phyloP scores from a whole-genome alignment of 2,329 filamentous ascomycete genomes.

The Microcera coccophila region DNA sequence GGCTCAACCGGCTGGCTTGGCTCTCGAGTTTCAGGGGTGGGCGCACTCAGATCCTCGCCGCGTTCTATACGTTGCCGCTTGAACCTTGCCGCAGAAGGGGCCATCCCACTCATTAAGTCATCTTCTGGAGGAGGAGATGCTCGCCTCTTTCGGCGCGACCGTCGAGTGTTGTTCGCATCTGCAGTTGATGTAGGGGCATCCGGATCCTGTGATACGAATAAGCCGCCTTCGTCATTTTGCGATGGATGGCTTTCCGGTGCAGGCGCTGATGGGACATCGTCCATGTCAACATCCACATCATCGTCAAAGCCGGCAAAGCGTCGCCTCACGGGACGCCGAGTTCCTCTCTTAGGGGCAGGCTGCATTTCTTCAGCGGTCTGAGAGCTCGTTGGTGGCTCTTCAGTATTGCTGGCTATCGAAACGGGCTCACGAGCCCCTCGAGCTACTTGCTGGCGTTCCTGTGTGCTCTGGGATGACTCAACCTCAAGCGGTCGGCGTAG shows the following conservation, averaged over 20 bases:
- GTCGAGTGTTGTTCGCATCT: conserved; percentile 15
- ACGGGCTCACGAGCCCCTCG: conserved; percentile 5
- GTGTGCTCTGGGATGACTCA: conserved; percentile 27
- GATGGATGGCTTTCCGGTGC: conserved; percentile 5
- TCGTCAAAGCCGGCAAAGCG: conserved; percentile 71
- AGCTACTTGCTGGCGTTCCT: conserved; percentile 9
- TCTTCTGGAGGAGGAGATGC: conserved; percentile 42
- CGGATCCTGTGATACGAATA: conserved; percentile 55
- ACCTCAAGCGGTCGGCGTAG: conserved; percentile 66
- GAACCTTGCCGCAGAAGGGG: conserved; percentile 71
- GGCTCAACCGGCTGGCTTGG: conserved; percentile 11
- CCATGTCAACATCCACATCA: conserved; percentile 39
- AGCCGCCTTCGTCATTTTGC: conserved; percentile 39
- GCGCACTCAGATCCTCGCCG: conserved; percentile 43
- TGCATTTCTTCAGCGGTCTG: conserved; percentile 23
- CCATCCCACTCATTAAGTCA: conserved; percentile 66
- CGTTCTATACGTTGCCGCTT: conserved; percentile 72
- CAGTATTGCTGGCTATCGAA: conserved; percentile 4
- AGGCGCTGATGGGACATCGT: conserved; percentile 16
- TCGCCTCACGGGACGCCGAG: conserved; percentile 42
- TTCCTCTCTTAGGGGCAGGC: conserved; percentile 17
- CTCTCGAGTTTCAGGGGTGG: conserved; percentile 22
- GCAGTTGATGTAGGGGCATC: conserved; percentile 21
- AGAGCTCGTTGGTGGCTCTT: conserved; percentile 7
- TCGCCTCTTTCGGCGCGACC: conserved; percentile 43